Percentiles rank a stretch among this genome's conserved stretches.
phyloP scores from a whole-genome alignment of 2,329 filamentous ascomycete species.

The Ophiosphaerella narmari region DNA sequence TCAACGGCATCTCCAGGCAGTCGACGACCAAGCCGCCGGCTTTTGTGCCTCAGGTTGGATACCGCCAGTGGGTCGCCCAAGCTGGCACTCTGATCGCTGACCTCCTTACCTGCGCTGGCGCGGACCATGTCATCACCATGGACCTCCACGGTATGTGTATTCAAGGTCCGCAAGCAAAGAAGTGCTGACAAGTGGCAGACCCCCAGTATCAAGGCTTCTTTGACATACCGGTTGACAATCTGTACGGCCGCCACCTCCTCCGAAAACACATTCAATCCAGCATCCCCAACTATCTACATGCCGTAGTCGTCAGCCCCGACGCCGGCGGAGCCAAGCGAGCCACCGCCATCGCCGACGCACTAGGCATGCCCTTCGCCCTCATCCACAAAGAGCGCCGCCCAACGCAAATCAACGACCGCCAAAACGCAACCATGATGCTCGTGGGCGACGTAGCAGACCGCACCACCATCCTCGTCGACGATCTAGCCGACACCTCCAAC shows the following conservation, averaged over 20 bases:
- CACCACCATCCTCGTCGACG: slow-evolving; percentile 89
- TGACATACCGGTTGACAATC: slow-evolving; percentile 96
- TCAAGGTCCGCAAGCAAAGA: not conserved
- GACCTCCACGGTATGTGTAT: slow-evolving; percentile 63
- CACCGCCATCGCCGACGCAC: slow-evolving; percentile 88
- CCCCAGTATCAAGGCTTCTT: slow-evolving; percentile 99
- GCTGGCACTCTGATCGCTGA: slow-evolving; percentile 94
- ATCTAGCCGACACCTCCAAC: slow-evolving; percentile 93
- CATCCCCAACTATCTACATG: slow-evolving; percentile 81
- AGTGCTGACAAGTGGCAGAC: slow-evolving; percentile 56
- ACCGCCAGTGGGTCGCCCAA: slow-evolving; percentile 98
- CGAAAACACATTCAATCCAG: slow-evolving; percentile 74
- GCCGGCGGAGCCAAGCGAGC: slow-evolving; percentile 96
- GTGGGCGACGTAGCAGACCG: slow-evolving; percentile 83
- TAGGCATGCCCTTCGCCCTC: slow-evolving; percentile 93
- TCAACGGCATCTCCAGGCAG: slow-evolving; percentile 21
- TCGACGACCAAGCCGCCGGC: slow-evolving; percentile 57
- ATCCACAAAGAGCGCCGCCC: slow-evolving; percentile 98
- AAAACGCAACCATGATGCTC: slow-evolving; percentile 86
- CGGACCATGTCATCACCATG: slow-evolving; percentile 97
- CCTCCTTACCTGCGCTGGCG: slow-evolving; percentile 90
- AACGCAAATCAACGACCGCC: slow-evolving; percentile 82
- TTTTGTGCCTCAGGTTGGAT: slow-evolving; percentile 84
- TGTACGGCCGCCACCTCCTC: slow-evolving; percentile 80
- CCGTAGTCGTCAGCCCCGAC: slow-evolving; percentile 94